Evolutionary conservation across 768 basidiomycete species (phyloP), one percentile per base, ranked within the genome.

Genomic region (Leccinum incarnatum): DNA sequence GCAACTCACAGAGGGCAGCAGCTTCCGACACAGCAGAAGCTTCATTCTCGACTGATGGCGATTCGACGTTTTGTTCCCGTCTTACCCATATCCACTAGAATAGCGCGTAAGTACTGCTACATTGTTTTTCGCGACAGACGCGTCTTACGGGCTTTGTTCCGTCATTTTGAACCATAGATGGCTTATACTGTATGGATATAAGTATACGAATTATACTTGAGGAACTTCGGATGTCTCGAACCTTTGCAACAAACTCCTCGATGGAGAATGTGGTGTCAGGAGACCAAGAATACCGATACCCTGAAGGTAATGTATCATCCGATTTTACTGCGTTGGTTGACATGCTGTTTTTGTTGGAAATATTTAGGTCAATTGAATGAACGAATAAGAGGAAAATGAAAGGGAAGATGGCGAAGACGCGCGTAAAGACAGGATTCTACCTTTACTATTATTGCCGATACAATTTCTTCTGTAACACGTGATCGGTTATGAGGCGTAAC

Each of bases 141-240:
- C 12, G 14, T 55, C 83, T 68, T 57, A 89, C 89, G 46, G 88
- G 88, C 70, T 89, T 90, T 0, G 78, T 86, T 4, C 88, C 89
- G 58, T 90, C 86, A 66, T 91, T 83, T 63, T 88, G 83, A 10
- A 89, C 85, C 87, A 90, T 86, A 17, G 88, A 89, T 1, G 89
- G 89, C 54, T 79, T 86, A 62, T 83, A 88, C 88, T 90, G 60
- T n/a, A 40, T 10, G 17, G 9, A 29, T 19, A 57, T 62, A 30
- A 58, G 59, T 27, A 36, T 7, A 32, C 10, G 23, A 55, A 40
- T 8, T 7, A 2, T 47, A 47, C 45, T 30, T 32, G 12, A 23
- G 55, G 17, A 21, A 14, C 7, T 25, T 14, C 32, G 9, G 57
- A 81, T 47, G 14, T 47, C 40, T 42, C 40, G 8, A n/a, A 67